Base-by-base conservation (phyloP, 495 filamentous ascomycete species). In the Aspergillus ostianus region DNA sequence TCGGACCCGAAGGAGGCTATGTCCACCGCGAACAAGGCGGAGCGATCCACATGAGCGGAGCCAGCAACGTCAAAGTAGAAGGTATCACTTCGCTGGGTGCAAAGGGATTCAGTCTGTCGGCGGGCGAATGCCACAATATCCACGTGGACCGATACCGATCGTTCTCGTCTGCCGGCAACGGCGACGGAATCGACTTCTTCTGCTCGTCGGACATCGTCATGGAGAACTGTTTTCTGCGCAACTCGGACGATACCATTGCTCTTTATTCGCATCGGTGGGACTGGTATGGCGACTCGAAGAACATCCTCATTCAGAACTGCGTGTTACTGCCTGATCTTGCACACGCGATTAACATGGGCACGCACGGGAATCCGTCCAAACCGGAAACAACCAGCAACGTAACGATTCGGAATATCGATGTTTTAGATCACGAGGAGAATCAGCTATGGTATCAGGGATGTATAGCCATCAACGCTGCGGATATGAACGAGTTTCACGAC, bases 151-250 rank as follows among this genome's bases (percentile, higher is more conserved):
- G 52, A 26, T 45, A 58, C 20, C 50, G 59, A 21, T 65, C 63
- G 0, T 56, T 65, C 7, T 62, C 63, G 0, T 62, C 55, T 9
- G 51, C 59, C 12, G 59, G 59, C 2, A 62, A 61, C 18, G 59
- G 63, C 21, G 63, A 65, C 44, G 63, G 63, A 47, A 59, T 65
- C 30, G 63, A 65, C 49, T 49, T 65, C 32, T 65, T 62, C 45
- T 65, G 63, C 41, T 58, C 54, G 41, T 30, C 41, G 5, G 36
- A 59, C 15, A 47, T 65, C 9, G 30, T 53, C 3, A 51, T 59
- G 1, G 49, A 62, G n/a, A 58, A 49, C n/a, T 47, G 56, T 47
- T 55, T 57, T 41, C 54, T 65, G 53, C 63, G 63, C 12, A 65
- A 62, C 36, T 65, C 63, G 2, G 64, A 66, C 51, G 64, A 66